A percentile compares a stretch with the other conserved stretches of the same genome.
phyloP scores from a whole-genome alignment of 2,329 filamentous ascomycete species.

The Ploettnerulaceae sp. region DNA sequence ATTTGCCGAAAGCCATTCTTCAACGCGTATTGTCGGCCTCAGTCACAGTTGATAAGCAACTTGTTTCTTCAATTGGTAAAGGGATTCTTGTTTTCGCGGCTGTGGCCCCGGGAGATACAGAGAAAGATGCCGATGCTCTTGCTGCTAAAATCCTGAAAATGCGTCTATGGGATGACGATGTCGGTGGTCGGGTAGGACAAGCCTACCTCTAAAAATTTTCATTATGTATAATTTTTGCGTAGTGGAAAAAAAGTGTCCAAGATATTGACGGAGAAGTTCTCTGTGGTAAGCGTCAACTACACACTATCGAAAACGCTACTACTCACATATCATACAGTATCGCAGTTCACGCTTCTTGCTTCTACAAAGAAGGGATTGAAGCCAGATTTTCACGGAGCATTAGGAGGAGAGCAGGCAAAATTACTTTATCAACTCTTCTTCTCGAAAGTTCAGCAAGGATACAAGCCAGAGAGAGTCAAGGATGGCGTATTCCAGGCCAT shows the following conservation, averaged over 20 bases:
- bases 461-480: conserved; percentile 72
- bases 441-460: conserved; percentile 66
- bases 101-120: conserved; percentile 82
- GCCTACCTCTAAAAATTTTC: background rate
- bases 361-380: conserved; percentile 94
- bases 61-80: conserved; percentile 86
- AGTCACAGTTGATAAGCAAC: conserved; percentile 85
- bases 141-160: conserved; percentile 84
- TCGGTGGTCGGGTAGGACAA: conserved; percentile 29
- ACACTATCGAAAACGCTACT: background rate
- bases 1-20: conserved; percentile 69
- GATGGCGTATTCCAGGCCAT: conserved; percentile 97
- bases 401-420: conserved; percentile 71
- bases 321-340: conserved; percentile 53
- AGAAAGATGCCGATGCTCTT: conserved; percentile 79
- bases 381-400: conserved; percentile 88
- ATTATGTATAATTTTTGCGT: conserved; percentile 19
- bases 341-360: conserved; percentile 91
- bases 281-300: conserved; percentile 59
- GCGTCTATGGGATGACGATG: conserved; percentile 66
- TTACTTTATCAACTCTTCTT: conserved; percentile 82
- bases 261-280: conserved; percentile 89
- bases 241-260: conserved; percentile 89
- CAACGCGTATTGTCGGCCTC: conserved; percentile 94
- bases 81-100: conserved; percentile 89